Evolutionary conservation across 2,329 filamentous ascomycete species (phyloP).

Genomic region (Diaporthe aspalathi): DNA sequence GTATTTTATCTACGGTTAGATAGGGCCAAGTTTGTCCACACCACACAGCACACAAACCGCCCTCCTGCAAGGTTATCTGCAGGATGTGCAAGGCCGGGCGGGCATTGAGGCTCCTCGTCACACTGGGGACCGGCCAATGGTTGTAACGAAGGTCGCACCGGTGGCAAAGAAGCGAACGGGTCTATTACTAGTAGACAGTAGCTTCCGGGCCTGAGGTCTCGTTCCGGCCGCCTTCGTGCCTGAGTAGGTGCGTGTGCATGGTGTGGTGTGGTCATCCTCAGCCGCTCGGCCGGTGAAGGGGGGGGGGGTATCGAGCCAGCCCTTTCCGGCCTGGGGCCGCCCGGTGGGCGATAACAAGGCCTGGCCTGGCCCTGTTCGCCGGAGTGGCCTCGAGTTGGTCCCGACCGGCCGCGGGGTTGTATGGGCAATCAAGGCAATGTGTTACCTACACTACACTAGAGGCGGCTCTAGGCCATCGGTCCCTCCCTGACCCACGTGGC

Average conservation of each 20-base stretch:
- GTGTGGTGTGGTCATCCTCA: not conserved
- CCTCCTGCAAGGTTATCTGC: constrained; percentile 21
- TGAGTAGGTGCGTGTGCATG: too few species aligned
- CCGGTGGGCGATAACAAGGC: too few species aligned
- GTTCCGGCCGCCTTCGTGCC: not conserved
- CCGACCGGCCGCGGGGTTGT: constrained; percentile 22
- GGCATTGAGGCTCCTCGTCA: constrained; percentile 11
- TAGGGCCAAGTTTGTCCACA: not conserved
- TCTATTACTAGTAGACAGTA: not conserved
- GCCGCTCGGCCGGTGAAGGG: constrained; percentile 11
- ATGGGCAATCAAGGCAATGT: too few species aligned
- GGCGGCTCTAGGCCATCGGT: constrained; percentile 9
- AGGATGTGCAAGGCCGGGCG: too few species aligned
- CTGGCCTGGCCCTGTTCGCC: too few species aligned
- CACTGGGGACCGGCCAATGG: too few species aligned
- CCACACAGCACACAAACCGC: too few species aligned
- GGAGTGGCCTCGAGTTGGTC: constrained; percentile 17
- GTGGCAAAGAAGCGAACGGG: constrained; percentile 20
- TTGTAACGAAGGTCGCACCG: not conserved
- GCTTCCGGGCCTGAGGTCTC: constrained; percentile 1
- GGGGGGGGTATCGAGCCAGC: too few species aligned
- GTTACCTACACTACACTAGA: too few species aligned
- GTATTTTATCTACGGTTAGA: too few species aligned
- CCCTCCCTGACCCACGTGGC: constrained; percentile 27
- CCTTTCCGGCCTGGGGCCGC: not conserved